phyloP scores from a whole-genome alignment of 1,139 yeast species.

The Hyphopichia wangnamkhiaoensis region DNA sequence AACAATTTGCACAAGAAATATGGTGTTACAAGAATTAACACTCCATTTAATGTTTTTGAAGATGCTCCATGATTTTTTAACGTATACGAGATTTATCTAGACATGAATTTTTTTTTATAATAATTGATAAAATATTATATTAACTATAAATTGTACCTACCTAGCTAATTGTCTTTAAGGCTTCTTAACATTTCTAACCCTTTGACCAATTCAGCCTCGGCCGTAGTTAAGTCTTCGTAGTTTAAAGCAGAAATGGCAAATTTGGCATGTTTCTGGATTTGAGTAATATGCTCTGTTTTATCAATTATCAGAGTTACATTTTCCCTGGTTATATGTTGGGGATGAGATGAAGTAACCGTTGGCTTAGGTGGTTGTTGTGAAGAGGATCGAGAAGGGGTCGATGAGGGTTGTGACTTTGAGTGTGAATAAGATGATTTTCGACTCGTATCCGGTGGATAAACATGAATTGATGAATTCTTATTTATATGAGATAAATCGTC shows the following conservation, averaged over 20 bases:
- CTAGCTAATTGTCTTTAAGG: constrained; percentile 11
- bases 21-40: constrained; percentile 32
- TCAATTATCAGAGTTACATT: constrained; percentile 54
- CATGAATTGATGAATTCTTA: constrained; percentile 40
- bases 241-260: constrained; percentile 93
- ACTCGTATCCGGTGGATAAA: constrained; percentile 27
- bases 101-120: neutral
- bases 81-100: too few relatives aligned
- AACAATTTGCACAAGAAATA: constrained; percentile 29
- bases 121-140: neutral
- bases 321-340: constrained; percentile 35
- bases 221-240: constrained; percentile 85
- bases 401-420: neutral
- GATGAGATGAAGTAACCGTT: constrained; percentile 5
- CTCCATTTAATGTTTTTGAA: constrained; percentile 14
- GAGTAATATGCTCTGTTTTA: constrained; percentile 60
- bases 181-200: constrained; percentile 54
- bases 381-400: too few relatives aligned
- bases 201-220: constrained; percentile 65
- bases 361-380: constrained; percentile 6
- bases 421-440: constrained; percentile 2
- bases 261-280: constrained; percentile 83
- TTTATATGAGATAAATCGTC: constrained; percentile 41
- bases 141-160: neutral
- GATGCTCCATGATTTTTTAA: neutral